A percentile compares a stretch with the other conserved stretches of the same genome.
Evolutionary conservation across 2,329 filamentous ascomycete genomes (phyloP).

Genomic region (Fusarium oligoseptatum): DNA sequence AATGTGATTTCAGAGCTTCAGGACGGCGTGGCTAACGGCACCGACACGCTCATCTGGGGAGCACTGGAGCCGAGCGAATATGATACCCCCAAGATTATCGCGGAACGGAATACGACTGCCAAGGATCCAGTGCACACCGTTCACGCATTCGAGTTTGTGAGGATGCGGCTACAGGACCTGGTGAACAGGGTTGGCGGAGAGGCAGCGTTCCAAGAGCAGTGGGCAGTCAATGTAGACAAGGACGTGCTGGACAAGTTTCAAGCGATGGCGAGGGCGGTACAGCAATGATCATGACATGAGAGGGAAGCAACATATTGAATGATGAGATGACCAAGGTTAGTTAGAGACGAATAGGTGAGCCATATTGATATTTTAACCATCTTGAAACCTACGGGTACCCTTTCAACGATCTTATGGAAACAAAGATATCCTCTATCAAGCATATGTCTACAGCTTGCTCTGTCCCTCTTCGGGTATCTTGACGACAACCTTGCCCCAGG

Average conservation of each 20-base stretch:
- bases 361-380: background rate
- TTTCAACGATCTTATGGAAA: background rate
- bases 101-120: constrained; percentile 65
- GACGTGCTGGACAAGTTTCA: constrained; percentile 77
- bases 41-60: constrained; percentile 66
- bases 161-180: constrained; percentile 69
- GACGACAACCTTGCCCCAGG: constrained; percentile 97
- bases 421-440: background rate
- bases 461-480: constrained; percentile 79
- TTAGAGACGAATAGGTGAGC: constrained; percentile 25
- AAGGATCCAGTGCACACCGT: constrained; percentile 78
- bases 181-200: constrained; percentile 74
- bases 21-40: constrained; percentile 66
- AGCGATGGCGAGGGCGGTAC: constrained; percentile 45
- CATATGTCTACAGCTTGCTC: constrained; percentile 63
- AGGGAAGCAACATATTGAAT: constrained; percentile 21
- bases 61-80: constrained; percentile 61
- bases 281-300: constrained; percentile 24
- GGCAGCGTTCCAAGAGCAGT: constrained; percentile 74
- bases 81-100: constrained; percentile 67
- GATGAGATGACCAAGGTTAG: constrained; percentile 36
- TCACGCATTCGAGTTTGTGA: constrained; percentile 74
- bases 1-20: constrained; percentile 75
- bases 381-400: background rate
- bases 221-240: constrained; percentile 80